Conservation (phyloP, 495 filamentous ascomycete genomes). For the Neurospora tetraspora region DNA sequence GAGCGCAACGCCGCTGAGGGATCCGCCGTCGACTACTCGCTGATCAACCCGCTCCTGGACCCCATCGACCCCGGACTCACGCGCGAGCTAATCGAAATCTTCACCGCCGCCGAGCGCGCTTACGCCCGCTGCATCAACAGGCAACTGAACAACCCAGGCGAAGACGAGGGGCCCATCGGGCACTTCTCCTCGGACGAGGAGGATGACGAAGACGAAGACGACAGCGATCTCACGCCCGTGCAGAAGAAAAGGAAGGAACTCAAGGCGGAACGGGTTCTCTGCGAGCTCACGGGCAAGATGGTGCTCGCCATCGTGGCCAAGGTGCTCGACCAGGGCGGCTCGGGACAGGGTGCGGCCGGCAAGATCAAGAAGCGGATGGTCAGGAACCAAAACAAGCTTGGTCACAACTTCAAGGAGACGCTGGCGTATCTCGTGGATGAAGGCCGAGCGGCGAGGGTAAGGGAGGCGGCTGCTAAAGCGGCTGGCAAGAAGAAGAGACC, state of each 20-base stretch:
- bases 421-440: slow-evolving; percentile 61
- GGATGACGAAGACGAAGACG: slow-evolving; percentile 49
- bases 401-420: slow-evolving; percentile 67
- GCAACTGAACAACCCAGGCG: slow-evolving; percentile 52
- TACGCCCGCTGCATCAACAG: slow-evolving; percentile 61
- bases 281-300: slow-evolving; percentile 72
- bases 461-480: not conserved
- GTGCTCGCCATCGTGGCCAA: slow-evolving; percentile 68
- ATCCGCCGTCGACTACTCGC: slow-evolving; percentile 30
- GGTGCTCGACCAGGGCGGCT: slow-evolving; percentile 54
- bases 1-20: slow-evolving; percentile 9
- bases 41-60: slow-evolving; percentile 51
- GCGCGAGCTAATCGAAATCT: slow-evolving; percentile 61
- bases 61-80: slow-evolving; percentile 47
- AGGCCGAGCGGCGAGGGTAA: slow-evolving; percentile 25
- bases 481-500: slow-evolving; percentile 30
- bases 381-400: slow-evolving; percentile 56
- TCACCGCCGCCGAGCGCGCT: slow-evolving; percentile 60
- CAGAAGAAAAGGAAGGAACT: slow-evolving; percentile 52
- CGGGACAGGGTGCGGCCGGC: slow-evolving; percentile 34
- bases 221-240: slow-evolving; percentile 41
- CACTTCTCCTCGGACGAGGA: slow-evolving; percentile 39
- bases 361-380: slow-evolving; percentile 53
- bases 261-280: slow-evolving; percentile 70
- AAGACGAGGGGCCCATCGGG: slow-evolving; percentile 55